phyloP scores from a whole-genome alignment of 495 filamentous ascomycete species.

The Staphylotrichum longicolle region DNA sequence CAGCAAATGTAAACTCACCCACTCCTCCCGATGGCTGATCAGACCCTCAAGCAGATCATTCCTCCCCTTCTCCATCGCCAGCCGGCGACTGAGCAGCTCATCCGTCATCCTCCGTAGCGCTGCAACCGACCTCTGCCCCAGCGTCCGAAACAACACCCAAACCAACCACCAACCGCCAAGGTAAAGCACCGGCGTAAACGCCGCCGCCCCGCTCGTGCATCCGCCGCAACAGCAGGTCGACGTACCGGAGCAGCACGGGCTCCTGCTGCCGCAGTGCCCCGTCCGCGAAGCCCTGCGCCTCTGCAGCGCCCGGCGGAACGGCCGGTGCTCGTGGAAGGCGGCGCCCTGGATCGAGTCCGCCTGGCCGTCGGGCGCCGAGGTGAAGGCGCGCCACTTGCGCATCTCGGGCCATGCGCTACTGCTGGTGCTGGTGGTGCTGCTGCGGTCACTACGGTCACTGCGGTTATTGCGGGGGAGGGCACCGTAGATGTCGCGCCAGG shows the following conservation, averaged over 20 bases:
- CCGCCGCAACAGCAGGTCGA: slow-evolving; percentile 41
- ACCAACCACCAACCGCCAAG: slow-evolving; percentile 21
- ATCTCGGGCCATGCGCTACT: slow-evolving; percentile 25
- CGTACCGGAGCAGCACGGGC: slow-evolving; percentile 36
- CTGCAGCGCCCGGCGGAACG: slow-evolving; percentile 45
- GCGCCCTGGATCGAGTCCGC: slow-evolving; percentile 29
- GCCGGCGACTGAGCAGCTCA: slow-evolving; percentile 30
- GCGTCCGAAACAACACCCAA: slow-evolving; percentile 2
- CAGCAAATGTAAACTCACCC: slow-evolving; percentile 5
- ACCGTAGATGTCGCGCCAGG: slow-evolving; percentile 62
- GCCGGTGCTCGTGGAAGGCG: slow-evolving; percentile 38
- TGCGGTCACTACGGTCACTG: too few species aligned
- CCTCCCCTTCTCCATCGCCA: slow-evolving; percentile 31
- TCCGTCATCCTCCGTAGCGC: slow-evolving; percentile 7
- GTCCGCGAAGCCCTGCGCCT: slow-evolving; percentile 50
- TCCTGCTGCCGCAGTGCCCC: slow-evolving; percentile 42
- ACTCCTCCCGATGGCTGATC: slow-evolving; percentile 33
- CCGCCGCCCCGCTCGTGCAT: slow-evolving; percentile 31
- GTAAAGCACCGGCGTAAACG: slow-evolving; percentile 31
- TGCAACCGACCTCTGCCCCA: slow-evolving; percentile 9
- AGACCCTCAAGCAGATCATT: slow-evolving; percentile 44
- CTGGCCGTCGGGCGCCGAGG: background rate
- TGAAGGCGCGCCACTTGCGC: slow-evolving; percentile 38
- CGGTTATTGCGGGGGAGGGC: slow-evolving; percentile 29
- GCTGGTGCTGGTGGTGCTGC: too few species aligned